Evolutionary conservation across 2,329 filamentous ascomycete genomes (phyloP), one percentile per base, ranked within the genome.

Genomic region (Penicillium sp.): DNA sequence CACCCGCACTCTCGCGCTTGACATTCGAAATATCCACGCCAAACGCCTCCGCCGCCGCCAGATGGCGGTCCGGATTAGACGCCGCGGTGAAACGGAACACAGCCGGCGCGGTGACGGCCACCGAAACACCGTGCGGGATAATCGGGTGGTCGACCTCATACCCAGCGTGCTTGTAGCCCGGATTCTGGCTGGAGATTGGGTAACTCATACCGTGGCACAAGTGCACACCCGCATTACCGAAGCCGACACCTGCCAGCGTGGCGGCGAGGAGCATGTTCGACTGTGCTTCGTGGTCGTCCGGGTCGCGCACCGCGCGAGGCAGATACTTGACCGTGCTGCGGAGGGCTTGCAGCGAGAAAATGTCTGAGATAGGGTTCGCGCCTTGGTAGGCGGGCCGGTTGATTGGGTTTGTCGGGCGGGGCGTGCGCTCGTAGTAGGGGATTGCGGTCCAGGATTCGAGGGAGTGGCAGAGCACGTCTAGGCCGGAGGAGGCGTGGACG

Each of bases 401-500:
- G 67, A 99, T 91, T 0, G 96, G 95, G 74, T 99, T 98, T 4
- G 85, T 78, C 0, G 96, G 96, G 2, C 94, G 83, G 0, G 95
- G 95, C 0, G 83, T 86, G 52, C 95, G 87, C 81, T 96, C 89
- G 68, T 90, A 84, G 80, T 92, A 99, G 0, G 96, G 96, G 63
- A 99, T 98, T 2, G 95, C 95, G 0, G 95, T 99, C 92, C 94
- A 99, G 4, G 91, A 96, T 77, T 99, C 96, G 40, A 99, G 87
- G 13, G 90, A 89, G 79, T 99, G 96, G 76, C 94, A 99, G 39
- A 99, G 84, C 2, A 99, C 95, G 71, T 99, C 95, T 1, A 99
- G 84, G 1, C 95, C 96, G 0, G 93, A 96, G 24, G 89, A 88
- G 3, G 95, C 92, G 77, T 96, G 93, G 22, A 99, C 95, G 39